A percentile compares a stretch with the other conserved stretches of the same genome.
These are phyloP conservation scores for Ilyonectria robusta DNA, from an alignment of 2,329 filamentous ascomycete genomes.

Conservation along the genomic window DNA sequence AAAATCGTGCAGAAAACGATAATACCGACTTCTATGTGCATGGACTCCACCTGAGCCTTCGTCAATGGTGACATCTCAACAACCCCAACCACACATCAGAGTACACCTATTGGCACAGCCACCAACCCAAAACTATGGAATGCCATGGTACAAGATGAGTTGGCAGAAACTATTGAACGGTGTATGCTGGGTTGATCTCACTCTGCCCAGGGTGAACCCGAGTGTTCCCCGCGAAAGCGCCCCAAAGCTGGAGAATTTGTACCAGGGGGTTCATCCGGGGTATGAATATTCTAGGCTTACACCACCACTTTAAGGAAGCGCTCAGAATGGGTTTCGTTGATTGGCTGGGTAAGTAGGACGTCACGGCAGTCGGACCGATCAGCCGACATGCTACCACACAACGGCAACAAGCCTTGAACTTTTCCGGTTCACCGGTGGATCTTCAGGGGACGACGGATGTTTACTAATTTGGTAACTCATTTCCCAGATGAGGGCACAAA, in stretches of 20 bases:
- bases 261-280: conserved; percentile 33
- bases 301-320: conserved; percentile 12
- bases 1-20: neutral
- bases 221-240: conserved; percentile 23
- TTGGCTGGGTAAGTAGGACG: conserved; percentile 30
- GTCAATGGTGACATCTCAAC: neutral
- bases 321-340: conserved; percentile 32
- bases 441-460: conserved; percentile 20
- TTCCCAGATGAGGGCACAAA: conserved; percentile 14
- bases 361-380: conserved; percentile 40
- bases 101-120: neutral
- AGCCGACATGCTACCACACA: conserved; percentile 30
- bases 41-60: neutral
- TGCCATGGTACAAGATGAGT: neutral
- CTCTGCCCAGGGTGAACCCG: neutral
- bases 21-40: neutral
- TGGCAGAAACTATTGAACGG: neutral
- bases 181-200: conserved; percentile 1
- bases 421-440: conserved; percentile 13
- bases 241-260: conserved; percentile 16
- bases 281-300: conserved; percentile 21
- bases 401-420: conserved; percentile 19
- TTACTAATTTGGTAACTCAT: conserved; percentile 18
- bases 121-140: neutral
- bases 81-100: neutral